A percentile compares a stretch with the other conserved stretches of the same genome.
Conservation (phyloP, 2,329 filamentous ascomycete species). For the Cercospora beticola region DNA sequence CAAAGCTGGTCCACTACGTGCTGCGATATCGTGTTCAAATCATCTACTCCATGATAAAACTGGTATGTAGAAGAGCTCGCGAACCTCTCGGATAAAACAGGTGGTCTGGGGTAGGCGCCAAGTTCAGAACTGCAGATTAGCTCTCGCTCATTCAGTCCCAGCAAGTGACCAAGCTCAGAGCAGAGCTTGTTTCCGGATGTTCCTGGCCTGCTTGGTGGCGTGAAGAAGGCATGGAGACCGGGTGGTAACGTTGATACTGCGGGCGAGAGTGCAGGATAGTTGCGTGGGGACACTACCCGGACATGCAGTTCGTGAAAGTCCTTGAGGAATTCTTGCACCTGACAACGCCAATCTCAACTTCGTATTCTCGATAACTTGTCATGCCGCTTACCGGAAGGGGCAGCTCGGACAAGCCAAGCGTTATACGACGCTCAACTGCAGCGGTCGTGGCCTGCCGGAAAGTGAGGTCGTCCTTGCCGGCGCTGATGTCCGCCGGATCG, state of each 20-base stretch:
- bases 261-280: slow-evolving; percentile 64
- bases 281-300: slow-evolving; percentile 66
- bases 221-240: slow-evolving; percentile 79
- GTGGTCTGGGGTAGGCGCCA: slow-evolving; percentile 42
- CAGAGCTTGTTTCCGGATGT: slow-evolving; percentile 50
- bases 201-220: slow-evolving; percentile 50
- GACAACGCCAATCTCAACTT: slow-evolving; percentile 17
- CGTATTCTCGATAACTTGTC: background rate
- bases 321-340: slow-evolving; percentile 62
- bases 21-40: slow-evolving; percentile 51
- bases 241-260: slow-evolving; percentile 73
- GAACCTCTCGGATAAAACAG: slow-evolving; percentile 58
- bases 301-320: slow-evolving; percentile 72
- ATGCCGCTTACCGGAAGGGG: slow-evolving; percentile 57
- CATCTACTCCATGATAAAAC: slow-evolving; percentile 66
- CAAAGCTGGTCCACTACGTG: slow-evolving; percentile 7
- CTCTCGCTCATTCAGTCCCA: slow-evolving; percentile 57
- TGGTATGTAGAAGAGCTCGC: slow-evolving; percentile 64
- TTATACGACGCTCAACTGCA: slow-evolving; percentile 76
- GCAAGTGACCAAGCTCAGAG: slow-evolving; percentile 56
- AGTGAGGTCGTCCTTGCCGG: slow-evolving; percentile 55
- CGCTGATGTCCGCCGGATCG: slow-evolving; percentile 61
- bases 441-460: slow-evolving; percentile 61
- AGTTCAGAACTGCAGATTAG: slow-evolving; percentile 45
- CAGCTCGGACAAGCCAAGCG: slow-evolving; percentile 70